Percentiles rank a stretch among this genome's conserved stretches.
phyloP scores from a whole-genome alignment of 352 stramenopile species.

The Phytopythium vexans region DNA sequence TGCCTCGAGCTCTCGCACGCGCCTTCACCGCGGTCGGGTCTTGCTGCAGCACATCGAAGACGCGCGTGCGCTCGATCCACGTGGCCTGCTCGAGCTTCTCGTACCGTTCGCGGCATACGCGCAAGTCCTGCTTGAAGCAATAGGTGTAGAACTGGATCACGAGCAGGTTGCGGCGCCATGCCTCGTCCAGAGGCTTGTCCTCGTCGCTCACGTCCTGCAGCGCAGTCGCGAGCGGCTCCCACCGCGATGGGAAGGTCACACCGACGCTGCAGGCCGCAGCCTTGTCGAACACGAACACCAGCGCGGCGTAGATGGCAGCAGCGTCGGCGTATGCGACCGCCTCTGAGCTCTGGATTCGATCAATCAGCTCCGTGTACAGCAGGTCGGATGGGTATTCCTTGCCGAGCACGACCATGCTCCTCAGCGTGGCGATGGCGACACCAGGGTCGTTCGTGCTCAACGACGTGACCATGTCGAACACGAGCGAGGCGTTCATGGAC shows the following conservation, averaged over 20 bases:
- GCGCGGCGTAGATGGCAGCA: slow-evolving; percentile 71
- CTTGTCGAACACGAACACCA: slow-evolving; percentile 83
- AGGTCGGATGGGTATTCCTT: slow-evolving; percentile 82
- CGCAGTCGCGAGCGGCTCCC: slow-evolving; percentile 55
- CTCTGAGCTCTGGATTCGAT: slow-evolving; percentile 73
- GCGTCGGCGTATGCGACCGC: slow-evolving; percentile 65
- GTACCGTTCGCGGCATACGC: slow-evolving; percentile 51
- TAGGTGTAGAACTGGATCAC: slow-evolving; percentile 83
- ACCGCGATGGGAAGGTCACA: slow-evolving; percentile 64
- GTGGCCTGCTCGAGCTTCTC: slow-evolving; percentile 30
- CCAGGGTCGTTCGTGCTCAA: slow-evolving; percentile 82
- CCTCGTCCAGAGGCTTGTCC: slow-evolving; percentile 36
- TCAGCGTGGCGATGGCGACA: slow-evolving; percentile 68
- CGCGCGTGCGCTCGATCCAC: slow-evolving; percentile 60
- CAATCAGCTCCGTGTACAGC: slow-evolving; percentile 76
- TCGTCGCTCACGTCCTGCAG: slow-evolving; percentile 56
- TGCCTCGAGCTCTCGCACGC: slow-evolving; percentile 22
- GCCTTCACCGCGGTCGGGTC: slow-evolving; percentile 35
- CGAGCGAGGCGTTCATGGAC: slow-evolving; percentile 79
- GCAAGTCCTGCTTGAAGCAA: slow-evolving; percentile 71
- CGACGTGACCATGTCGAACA: slow-evolving; percentile 82
- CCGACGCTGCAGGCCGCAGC: slow-evolving; percentile 58
- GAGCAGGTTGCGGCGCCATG: slow-evolving; percentile 64
- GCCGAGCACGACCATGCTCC: slow-evolving; percentile 78
- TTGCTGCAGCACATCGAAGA: slow-evolving; percentile 57